phyloP scores from a whole-genome alignment of 1,284 basidiomycete genomes.

The Rhodotorula glutinis region DNA sequence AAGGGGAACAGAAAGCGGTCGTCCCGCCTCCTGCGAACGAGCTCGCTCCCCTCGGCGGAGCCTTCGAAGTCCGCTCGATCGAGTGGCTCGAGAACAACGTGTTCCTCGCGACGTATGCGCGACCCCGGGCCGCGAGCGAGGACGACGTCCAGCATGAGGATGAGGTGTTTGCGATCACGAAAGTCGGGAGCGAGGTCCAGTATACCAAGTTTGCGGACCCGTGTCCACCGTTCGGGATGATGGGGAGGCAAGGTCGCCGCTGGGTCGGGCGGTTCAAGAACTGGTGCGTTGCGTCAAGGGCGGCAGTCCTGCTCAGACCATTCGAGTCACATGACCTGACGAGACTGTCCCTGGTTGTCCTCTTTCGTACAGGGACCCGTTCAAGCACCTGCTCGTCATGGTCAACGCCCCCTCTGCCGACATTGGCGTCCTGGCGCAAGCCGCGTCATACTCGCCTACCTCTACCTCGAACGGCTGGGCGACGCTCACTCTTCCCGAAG shows the following conservation, averaged over 20 bases:
- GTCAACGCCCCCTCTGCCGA: slow-evolving; percentile 48
- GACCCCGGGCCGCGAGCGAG: slow-evolving; percentile 28
- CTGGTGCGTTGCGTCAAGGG: slow-evolving; percentile 45
- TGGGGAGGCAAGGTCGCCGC: slow-evolving; percentile 45
- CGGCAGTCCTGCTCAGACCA: not conserved
- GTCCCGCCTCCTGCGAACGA: slow-evolving; percentile 48
- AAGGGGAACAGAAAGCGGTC: slow-evolving; percentile 53
- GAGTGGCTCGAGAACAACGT: slow-evolving; percentile 58
- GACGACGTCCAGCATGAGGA: slow-evolving; percentile 48
- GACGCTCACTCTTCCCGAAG: slow-evolving; percentile 53
- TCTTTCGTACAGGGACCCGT: slow-evolving; percentile 46
- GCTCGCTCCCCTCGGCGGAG: slow-evolving; percentile 31
- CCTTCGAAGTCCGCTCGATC: slow-evolving; percentile 45
- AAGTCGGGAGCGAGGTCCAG: not conserved
- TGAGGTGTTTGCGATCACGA: slow-evolving; percentile 47
- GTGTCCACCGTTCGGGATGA: slow-evolving; percentile 49
- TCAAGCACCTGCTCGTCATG: slow-evolving; percentile 53
- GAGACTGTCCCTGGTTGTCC: slow-evolving; percentile 31
- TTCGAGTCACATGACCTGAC: slow-evolving; percentile 40
- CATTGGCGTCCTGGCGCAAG: slow-evolving; percentile 45
- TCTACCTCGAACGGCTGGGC: slow-evolving; percentile 47
- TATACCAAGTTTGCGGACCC: slow-evolving; percentile 51
- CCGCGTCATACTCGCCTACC: slow-evolving; percentile 6
- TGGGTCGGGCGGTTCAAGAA: slow-evolving; percentile 49
- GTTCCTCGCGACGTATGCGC: slow-evolving; percentile 54